Evolutionary conservation across 2,329 filamentous ascomycete species (phyloP), one percentile per base, ranked within the genome.

Genomic region (Diaporthe amygdali): DNA sequence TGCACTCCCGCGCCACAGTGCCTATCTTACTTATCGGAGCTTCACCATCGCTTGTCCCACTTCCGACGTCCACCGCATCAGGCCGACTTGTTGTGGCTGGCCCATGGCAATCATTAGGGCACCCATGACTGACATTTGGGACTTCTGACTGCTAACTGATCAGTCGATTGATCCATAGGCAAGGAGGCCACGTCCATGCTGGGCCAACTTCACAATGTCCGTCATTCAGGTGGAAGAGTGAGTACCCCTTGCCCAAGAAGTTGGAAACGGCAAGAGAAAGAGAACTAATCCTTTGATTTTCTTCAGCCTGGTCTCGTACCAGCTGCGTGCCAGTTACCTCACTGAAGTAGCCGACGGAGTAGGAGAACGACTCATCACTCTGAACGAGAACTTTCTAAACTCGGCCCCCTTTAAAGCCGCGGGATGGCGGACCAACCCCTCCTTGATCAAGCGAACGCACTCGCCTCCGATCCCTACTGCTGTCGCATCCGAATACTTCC

Each of bases 381-480:
- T 97, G 73, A 94, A 96, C 81, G 91, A 94, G 78, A 87, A 88
- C 74, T 92, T 95, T 77, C 86, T 96, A 74, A 95, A 94, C 79
- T 93, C 93, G 34, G 90, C 92, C 2, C 91, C 93, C 37, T 96
- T 96, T 84, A 94, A 94, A 81, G 91, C 93, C 63, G 93, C 93
- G 72, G 94, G 94, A 74, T 96, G 94, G 94, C 89, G 90, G 52
- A 85, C 91, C 61, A 93, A 93, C 77, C 89, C 91, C 12, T 88
- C 91, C 22, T 91, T 94, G 74, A 90, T 93, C 80, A 95, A 95
- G 81, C 91, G 94, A 76, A 95, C 93, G 56, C 93, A 97, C 81
- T 96, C 94, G 3, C 94, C 94, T 25, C 93, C 94, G 1, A 97
- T 97, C 70, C 94, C 94, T 12, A 95, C 94, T 5, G 93, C 92